Conservation (phyloP, 108 stramenopile species). For the Pseudonitzschia pungens region DNA sequence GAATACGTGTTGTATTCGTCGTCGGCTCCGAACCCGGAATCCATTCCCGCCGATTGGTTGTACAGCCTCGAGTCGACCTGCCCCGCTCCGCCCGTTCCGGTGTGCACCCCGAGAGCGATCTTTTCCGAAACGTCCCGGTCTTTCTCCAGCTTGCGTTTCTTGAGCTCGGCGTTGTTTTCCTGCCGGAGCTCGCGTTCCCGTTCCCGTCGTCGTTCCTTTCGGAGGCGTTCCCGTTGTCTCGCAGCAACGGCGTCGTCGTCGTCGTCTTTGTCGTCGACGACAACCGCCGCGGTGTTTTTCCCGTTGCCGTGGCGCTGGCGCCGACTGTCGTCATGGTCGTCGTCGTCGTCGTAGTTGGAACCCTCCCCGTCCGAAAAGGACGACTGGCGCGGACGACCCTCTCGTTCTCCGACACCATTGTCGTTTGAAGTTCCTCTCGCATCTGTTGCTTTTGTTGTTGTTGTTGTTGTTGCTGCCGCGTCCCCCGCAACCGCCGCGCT, state of each 20-base stretch:
- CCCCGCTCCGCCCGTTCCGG: conserved; percentile 80
- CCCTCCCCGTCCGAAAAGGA: background rate
- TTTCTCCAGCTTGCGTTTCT: conserved; percentile 85
- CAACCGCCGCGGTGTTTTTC: background rate
- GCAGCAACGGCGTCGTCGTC: conserved; percentile 80
- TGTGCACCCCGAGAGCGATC: conserved; percentile 96
- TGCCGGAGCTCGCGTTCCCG: conserved; percentile 94
- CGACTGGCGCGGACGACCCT: background rate
- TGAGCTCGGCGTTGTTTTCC: conserved; percentile 69
- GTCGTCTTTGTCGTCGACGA: conserved; percentile 72
- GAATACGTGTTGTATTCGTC: conserved; percentile 96
- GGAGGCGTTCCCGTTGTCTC: conserved; percentile 89
- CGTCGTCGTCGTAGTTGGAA: conserved; percentile 19
- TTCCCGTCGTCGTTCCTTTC: conserved; percentile 88
- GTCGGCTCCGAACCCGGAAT: conserved; percentile 96
- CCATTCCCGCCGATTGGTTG: conserved; percentile 94
- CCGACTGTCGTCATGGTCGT: conserved; percentile 37
- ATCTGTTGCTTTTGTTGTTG: background rate
- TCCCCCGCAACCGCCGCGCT: conserved; percentile 25
- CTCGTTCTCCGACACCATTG: conserved; percentile 5
- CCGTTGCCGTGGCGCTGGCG: background rate
- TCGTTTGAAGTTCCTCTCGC: too few relatives aligned
- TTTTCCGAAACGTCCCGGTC: conserved; percentile 98
- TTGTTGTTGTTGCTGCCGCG: background rate
- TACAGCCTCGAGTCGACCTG: conserved; percentile 94